Evolutionary conservation across 257 asterid genomes (phyloP), one percentile per base, ranked within the genome.

Genomic region (Nicotiana attenuata): DNA sequence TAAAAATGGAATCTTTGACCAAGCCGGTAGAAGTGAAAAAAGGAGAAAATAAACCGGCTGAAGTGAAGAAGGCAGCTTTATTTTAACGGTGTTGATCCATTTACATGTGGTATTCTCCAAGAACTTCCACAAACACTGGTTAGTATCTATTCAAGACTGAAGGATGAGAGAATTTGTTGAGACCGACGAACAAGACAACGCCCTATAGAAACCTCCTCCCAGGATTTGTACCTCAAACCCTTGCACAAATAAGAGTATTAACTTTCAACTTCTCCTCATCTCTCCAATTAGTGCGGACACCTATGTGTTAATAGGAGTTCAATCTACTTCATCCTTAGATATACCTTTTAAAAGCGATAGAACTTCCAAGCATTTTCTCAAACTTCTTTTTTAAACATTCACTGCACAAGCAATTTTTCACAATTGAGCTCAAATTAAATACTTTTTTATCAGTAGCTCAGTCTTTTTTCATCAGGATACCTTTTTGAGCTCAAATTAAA

Each of bases 201-300:
- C 14, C 14, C 24, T 13, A 45, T 45, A 71, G 59, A 45, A 68
- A 45, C 78, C 16, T 45, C 20, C 59, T 19, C 57, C 19, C n/a
- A 69, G 57, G 57, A 69, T 38, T n/a, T 69, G 57, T 38, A 38
- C 33, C 56, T 35, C 77, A 68, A n/a, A 19, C 77, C 77, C 77
- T n/a, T 41, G 57, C 57, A 38, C 29, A 69, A 41, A 20, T 38
- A 69, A 41, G 57, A 69, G 33, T 19, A 20, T 67, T 14, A 67
- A 35, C 55, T 35, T n/a, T n/a, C 57, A 69, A 63, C 4, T 41
- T 69, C 56, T 41, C 55, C 57, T 69, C 77, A 69, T 69, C 33
- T n/a, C 29, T 68, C 77, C 19, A 35, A 10, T 13, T 69, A 69
- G 57, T 69, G 55, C 13, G 77, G 56, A 3, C 56, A 14, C 20